phyloP scores from a whole-genome alignment of 1,284 basidiomycete genomes.

The Athelia sp. region DNA sequence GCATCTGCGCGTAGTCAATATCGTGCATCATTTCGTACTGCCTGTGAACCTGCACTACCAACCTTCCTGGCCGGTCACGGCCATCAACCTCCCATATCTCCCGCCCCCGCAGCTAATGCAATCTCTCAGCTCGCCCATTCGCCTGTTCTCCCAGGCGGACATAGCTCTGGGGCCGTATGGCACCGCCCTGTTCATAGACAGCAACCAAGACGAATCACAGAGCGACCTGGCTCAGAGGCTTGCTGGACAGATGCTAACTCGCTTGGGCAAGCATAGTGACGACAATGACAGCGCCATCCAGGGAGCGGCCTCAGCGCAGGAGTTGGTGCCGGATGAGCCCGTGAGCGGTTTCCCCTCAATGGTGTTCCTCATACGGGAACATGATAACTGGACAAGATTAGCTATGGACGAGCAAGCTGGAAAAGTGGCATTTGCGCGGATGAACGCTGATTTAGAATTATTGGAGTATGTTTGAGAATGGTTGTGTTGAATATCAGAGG shows the following conservation, averaged over 20 bases:
- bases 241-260: slow-evolving; percentile 35
- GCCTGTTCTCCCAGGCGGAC: slow-evolving; percentile 50
- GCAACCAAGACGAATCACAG: slow-evolving; percentile 45
- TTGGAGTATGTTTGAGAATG: slow-evolving; percentile 36
- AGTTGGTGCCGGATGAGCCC: not conserved
- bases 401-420: slow-evolving; percentile 59
- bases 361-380: slow-evolving; percentile 39
- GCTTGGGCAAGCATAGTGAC: slow-evolving; percentile 16
- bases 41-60: slow-evolving; percentile 35
- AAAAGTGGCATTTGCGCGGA: slow-evolving; percentile 47
- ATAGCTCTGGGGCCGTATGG: slow-evolving; percentile 54
- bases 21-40: slow-evolving; percentile 57
- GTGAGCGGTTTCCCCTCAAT: slow-evolving; percentile 23
- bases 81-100: slow-evolving; percentile 40
- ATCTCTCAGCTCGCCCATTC: slow-evolving; percentile 53
- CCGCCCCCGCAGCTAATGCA: slow-evolving; percentile 32
- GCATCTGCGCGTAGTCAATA: slow-evolving; percentile 45
- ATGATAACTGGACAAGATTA: slow-evolving; percentile 47
- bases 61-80: slow-evolving; percentile 16
- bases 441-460: slow-evolving; percentile 44
- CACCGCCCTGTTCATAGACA: slow-evolving; percentile 61
- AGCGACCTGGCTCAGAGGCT: slow-evolving; percentile 53
- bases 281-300: slow-evolving; percentile 11
- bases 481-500: too few species aligned
- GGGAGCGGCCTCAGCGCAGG: not conserved